Percentiles rank a stretch among this genome's conserved stretches.
Conservation (phyloP, 1,284 basidiomycete species). For the Ceratobasidium sp. region DNA sequence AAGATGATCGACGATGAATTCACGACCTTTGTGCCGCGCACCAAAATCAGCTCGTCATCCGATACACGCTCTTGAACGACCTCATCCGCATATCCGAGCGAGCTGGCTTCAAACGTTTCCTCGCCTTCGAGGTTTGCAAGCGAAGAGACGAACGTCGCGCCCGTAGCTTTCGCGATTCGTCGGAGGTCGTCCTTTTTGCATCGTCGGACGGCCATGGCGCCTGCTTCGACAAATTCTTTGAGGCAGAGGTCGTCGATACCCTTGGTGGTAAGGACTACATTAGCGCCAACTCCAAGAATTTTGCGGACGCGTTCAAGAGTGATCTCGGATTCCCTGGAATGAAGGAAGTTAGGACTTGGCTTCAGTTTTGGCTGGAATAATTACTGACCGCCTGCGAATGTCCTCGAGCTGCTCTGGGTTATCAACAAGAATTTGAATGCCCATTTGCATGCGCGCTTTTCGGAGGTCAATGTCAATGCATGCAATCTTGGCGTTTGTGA, state of each 20-base stretch:
- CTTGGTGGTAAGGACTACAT: constrained; percentile 97
- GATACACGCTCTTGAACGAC: constrained; percentile 96
- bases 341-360: neutral
- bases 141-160: constrained; percentile 91
- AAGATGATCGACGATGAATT: constrained; percentile 92
- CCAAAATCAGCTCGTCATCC: constrained; percentile 97
- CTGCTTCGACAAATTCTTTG: constrained; percentile 99
- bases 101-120: constrained; percentile 94
- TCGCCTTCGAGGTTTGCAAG: constrained; percentile 98
- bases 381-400: constrained; percentile 83
- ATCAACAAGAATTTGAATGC: constrained; percentile 97
- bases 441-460: constrained; percentile 97
- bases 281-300: constrained; percentile 94
- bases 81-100: constrained; percentile 91
- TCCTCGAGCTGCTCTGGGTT: constrained; percentile 97
- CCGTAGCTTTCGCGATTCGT: constrained; percentile 96
- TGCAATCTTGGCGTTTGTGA: constrained; percentile 94
- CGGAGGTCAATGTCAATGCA: constrained; percentile 98
- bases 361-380: constrained; percentile 3
- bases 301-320: constrained; percentile 96
- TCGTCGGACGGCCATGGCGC: constrained; percentile 97
- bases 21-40: constrained; percentile 98
- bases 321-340: constrained; percentile 88
- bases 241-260: constrained; percentile 98
- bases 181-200: constrained; percentile 98